These are phyloP conservation scores for Areca catechu DNA, from an alignment of 176 grass and related monocot genomes.

Conservation along the genomic window DNA sequence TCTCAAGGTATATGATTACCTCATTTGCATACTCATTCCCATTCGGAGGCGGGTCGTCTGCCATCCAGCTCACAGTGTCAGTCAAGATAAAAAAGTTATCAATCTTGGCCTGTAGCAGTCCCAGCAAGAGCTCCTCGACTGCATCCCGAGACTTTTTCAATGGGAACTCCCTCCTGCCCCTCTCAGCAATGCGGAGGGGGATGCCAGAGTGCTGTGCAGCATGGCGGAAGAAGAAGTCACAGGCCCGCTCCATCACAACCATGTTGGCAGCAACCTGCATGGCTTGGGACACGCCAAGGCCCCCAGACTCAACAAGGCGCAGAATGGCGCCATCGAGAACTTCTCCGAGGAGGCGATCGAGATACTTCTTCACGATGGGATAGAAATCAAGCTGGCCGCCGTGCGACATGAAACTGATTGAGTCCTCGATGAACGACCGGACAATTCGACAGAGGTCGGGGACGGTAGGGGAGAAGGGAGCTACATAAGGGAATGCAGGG, in stretches of 20 bases:
- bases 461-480: conserved; percentile 75
- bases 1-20: conserved; percentile 89
- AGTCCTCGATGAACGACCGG: conserved; percentile 95
- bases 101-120: conserved; percentile 53
- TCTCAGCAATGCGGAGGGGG: conserved; percentile 55
- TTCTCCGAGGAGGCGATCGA: conserved; percentile 72
- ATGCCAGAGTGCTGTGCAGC: conserved; percentile 84
- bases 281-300: conserved; percentile 76
- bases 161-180: conserved; percentile 64
- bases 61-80: conserved; percentile 80
- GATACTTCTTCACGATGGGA: conserved; percentile 82
- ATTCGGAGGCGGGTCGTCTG: conserved; percentile 50
- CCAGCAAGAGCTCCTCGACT: conserved; percentile 50
- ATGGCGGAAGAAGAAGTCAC: conserved; percentile 81
- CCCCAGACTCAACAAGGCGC: conserved; percentile 54
- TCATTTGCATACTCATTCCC: conserved; percentile 94
- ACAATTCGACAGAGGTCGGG: conserved; percentile 89
- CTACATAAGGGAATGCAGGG: conserved; percentile 91
- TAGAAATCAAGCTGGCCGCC: conserved; percentile 78
- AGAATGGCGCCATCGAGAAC: conserved; percentile 60
- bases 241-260: conserved; percentile 92
- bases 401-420: conserved; percentile 95
- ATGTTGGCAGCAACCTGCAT: conserved; percentile 97
- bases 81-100: conserved; percentile 69
- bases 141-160: conserved; percentile 69